Conservation (phyloP, 768 basidiomycete species). For the Phylloporus arenicola region DNA sequence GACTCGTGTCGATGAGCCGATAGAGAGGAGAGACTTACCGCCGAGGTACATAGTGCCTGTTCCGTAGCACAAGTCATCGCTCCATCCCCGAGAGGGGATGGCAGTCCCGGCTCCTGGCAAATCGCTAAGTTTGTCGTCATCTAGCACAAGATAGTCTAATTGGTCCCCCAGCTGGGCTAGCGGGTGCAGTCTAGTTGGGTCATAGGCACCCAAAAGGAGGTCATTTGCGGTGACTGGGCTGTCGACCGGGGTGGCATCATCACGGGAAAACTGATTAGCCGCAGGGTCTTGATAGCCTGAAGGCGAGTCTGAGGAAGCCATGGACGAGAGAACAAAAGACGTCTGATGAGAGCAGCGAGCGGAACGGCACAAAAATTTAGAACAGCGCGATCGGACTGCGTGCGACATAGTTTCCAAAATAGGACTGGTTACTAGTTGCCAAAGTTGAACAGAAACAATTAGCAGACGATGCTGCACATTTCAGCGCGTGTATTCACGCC, state of each 20-base stretch:
- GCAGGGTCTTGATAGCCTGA: conserved; percentile 44
- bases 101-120: conserved; percentile 88
- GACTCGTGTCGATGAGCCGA: conserved; percentile 45
- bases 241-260: conserved; percentile 38
- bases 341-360: conserved; percentile 16
- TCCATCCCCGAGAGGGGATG: conserved; percentile 94
- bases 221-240: conserved; percentile 77
- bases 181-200: conserved; percentile 90
- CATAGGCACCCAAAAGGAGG: conserved; percentile 81
- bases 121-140: conserved; percentile 92
- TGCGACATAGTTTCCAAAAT: conserved; percentile 18
- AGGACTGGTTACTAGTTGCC: conserved; percentile 6
- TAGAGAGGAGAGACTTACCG: conserved; percentile 70
- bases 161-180: conserved; percentile 88
- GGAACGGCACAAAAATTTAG: conserved; percentile 24
- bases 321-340: conserved; percentile 9
- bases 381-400: conserved; percentile 19
- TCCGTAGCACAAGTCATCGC: conserved; percentile 98
- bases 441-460: conserved; percentile 28
- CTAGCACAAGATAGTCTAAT: conserved; percentile 91
- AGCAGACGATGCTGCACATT: conserved; percentile 16
- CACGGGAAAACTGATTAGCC: conserved; percentile 41
- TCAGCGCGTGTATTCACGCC: conserved; percentile 20
- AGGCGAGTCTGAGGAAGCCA: conserved; percentile 27
- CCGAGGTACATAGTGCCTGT: conserved; percentile 98